Evolutionary conservation across 257 asterid genomes (phyloP).

Genomic region (Knoxia roxburghii): DNA sequence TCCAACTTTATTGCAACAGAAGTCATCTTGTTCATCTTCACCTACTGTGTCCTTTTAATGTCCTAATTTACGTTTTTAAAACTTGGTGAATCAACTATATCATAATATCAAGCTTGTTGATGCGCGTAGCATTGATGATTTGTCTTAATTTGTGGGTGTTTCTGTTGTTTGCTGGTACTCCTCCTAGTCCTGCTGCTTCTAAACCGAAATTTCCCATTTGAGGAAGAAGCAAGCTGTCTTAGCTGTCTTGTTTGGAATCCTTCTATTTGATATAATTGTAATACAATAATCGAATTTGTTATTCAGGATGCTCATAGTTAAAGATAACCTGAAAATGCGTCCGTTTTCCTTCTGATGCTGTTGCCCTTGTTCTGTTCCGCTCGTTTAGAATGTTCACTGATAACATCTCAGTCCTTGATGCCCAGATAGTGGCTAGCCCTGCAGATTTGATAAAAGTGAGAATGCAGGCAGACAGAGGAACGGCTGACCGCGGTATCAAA

Average conservation of each 20-base stretch:
- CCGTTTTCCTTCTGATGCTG: not conserved
- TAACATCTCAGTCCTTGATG: slow-evolving; percentile 16
- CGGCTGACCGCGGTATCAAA: slow-evolving; percentile 42
- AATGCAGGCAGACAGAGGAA: slow-evolving; percentile 74
- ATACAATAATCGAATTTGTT: not conserved
- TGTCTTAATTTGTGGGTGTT: too few species aligned
- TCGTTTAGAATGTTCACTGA: not conserved
- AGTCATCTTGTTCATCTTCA: not conserved
- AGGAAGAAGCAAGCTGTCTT: not conserved
- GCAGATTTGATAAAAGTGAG: slow-evolving; percentile 90
- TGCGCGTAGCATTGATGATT: too few species aligned
- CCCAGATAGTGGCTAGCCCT: slow-evolving; percentile 84
- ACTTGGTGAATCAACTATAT: too few species aligned
- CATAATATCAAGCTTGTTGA: too few species aligned
- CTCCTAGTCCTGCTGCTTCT: not conserved
- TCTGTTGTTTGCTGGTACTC: not conserved
- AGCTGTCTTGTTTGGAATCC: not conserved
- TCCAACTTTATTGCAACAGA: not conserved
- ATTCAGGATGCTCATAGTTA: not conserved
- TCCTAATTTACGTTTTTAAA: not conserved
- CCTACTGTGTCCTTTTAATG: not conserved
- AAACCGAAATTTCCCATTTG: not conserved
- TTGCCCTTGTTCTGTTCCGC: not conserved
- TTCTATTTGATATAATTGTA: not conserved
- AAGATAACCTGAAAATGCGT: not conserved